Conservation (phyloP, 2,329 filamentous ascomycete genomes). For the Xenoacremonium recifei region DNA sequence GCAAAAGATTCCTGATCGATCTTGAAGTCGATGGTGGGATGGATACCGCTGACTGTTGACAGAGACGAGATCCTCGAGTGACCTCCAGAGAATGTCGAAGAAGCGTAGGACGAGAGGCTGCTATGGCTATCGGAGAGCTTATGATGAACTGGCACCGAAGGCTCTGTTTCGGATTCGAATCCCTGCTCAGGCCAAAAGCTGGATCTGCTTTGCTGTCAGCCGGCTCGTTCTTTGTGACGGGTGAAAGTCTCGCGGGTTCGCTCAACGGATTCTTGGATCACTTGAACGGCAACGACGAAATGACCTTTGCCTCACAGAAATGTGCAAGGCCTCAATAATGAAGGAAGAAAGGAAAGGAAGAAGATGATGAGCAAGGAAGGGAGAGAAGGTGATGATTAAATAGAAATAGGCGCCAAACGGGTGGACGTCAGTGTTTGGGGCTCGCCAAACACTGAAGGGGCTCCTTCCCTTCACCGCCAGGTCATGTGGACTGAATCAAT, state of each 20-base stretch:
- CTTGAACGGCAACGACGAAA: no score
- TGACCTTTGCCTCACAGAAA: no score
- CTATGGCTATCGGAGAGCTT: conserved; percentile 48
- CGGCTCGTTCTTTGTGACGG: no score
- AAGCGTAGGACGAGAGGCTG: conserved; percentile 50
- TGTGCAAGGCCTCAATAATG: no score
- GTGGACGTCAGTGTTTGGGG: no score
- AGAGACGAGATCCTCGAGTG: conserved; percentile 55
- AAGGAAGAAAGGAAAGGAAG: not conserved
- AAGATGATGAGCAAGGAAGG: not conserved
- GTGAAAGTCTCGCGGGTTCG: no score
- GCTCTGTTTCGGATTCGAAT: conserved; percentile 5
- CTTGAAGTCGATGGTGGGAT: conserved; percentile 37
- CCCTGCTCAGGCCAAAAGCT: conserved; percentile 22
- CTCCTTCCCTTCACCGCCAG: not conserved
- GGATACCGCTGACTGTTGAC: conserved; percentile 47
- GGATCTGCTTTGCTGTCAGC: conserved; percentile 17
- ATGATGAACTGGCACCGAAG: conserved; percentile 18
- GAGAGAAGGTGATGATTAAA: not conserved
- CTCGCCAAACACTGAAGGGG: no score
- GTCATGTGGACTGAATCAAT: not conserved
- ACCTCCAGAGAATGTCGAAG: conserved; percentile 42
- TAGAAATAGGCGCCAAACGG: no score
- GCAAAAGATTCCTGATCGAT: conserved; percentile 24
- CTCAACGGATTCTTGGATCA: no score